A percentile compares a stretch with the other conserved stretches of the same genome.
These are phyloP conservation scores for Nyssa sinensis DNA, from an alignment of 148 eudicot genomes.

Conservation along the genomic window DNA sequence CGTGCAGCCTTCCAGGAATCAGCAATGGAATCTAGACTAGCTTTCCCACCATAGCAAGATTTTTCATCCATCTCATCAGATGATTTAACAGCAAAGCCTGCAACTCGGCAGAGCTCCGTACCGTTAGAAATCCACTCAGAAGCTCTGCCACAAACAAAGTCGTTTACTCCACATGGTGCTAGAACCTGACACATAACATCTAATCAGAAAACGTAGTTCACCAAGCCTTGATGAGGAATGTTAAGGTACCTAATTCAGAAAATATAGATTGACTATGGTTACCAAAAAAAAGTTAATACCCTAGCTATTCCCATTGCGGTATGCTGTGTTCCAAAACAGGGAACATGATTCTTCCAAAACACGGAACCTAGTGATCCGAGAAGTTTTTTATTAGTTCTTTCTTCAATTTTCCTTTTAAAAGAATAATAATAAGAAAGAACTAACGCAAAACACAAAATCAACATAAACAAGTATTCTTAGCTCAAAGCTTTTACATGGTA, in stretches of 20 bases:
- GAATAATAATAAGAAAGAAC: too few relatives aligned
- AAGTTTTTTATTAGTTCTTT: too few relatives aligned
- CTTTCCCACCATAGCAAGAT: slow-evolving; percentile 88
- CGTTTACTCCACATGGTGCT: slow-evolving; percentile 83
- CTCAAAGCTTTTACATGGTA: too few relatives aligned
- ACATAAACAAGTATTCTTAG: too few relatives aligned
- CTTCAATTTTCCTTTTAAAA: too few relatives aligned
- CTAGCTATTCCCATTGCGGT: too few relatives aligned
- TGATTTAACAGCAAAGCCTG: slow-evolving; percentile 76
- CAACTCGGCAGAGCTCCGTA: slow-evolving; percentile 87
- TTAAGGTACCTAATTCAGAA: neutral
- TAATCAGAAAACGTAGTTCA: slow-evolving; percentile 24
- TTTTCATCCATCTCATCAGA: slow-evolving; percentile 44
- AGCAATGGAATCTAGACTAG: slow-evolving; percentile 73
- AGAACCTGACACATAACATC: slow-evolving; percentile 57
- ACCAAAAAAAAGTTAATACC: too few relatives aligned
- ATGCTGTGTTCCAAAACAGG: too few relatives aligned
- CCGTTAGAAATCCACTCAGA: slow-evolving; percentile 95
- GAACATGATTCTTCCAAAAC: too few relatives aligned
- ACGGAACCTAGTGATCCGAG: too few relatives aligned
- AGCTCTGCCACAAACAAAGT: slow-evolving; percentile 92
- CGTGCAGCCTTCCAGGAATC: slow-evolving; percentile 65
- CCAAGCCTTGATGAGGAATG: neutral
- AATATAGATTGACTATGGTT: too few relatives aligned
- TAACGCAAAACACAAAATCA: too few relatives aligned